Base-by-base conservation (phyloP, 305 asterid species). In the Plantago coronopus region DNA sequence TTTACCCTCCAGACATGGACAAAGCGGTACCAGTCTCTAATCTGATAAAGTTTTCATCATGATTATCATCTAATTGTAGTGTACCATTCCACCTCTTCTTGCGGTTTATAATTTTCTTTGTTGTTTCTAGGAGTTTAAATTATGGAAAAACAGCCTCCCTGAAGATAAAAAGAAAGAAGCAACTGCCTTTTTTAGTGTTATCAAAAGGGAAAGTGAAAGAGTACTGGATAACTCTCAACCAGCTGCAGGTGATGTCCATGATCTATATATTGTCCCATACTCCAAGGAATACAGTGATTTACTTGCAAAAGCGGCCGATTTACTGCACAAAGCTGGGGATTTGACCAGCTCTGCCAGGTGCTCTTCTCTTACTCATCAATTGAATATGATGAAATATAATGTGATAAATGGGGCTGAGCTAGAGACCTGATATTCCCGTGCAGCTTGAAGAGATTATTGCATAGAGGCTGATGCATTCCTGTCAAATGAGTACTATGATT, bases 1-100 rank as follows among this genome's bases (percentile, higher is more conserved):
- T 93, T 68, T 89, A 93, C 63, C 99, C 99, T 62, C 87, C 95
- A 42, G 96, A 89, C 72, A 93, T 93, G 97, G 91, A 85, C 74
- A 93, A 87, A 84, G 68, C 48, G 97, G 99, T 93, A 93, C 50
- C 21, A 49, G 42, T 51, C 62, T 9, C 40, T 34, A 34, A 0
- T 53, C 12, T 53, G 23, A 53, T 14, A 65, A 58, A 58, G 8
- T 55, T 27, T n/a, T 27, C 23, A 27, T 55, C 58, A 6, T 64
- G 46, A 57, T 17, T 71, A 10, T 27, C 61, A 55, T 67, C 48
- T 54, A 56, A 21, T 22, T 9, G 18, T 7, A 17, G 46, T 46
- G n/a, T 29, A 11, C 19, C 29, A 46, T 31, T 19, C 1, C 40
- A 27, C 11, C 38, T 31, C 38, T 31, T 31, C 38, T 9, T 31